Percentiles rank a stretch among this genome's conserved stretches.
Conservation (phyloP, 495 filamentous ascomycete genomes). For the Talaromyces borbonicus region DNA sequence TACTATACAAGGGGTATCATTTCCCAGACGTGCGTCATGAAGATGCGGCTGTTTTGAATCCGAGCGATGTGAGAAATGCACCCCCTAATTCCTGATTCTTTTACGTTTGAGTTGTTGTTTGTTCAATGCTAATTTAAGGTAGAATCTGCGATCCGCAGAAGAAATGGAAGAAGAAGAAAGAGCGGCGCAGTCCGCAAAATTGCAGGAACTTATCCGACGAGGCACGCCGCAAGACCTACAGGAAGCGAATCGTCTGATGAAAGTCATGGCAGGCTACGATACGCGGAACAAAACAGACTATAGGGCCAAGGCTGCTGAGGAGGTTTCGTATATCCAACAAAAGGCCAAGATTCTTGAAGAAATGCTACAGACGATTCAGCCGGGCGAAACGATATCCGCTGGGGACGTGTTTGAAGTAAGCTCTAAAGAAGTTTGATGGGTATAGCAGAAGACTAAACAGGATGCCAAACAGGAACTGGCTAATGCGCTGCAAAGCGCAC, state of each 20-base stretch:
- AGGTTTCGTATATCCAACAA: conserved; percentile 82
- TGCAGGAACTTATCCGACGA: conserved; percentile 90
- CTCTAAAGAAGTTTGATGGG: not conserved
- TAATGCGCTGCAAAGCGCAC: conserved; percentile 82
- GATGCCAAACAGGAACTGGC: conserved; percentile 83
- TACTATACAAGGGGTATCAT: conserved; percentile 92
- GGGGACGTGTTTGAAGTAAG: conserved; percentile 85
- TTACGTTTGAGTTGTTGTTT: no score
- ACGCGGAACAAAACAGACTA: conserved; percentile 94
- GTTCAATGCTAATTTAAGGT: conserved; percentile 20
- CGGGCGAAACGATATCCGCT: conserved; percentile 72
- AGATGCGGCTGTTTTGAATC: conserved; percentile 95
- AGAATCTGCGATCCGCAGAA: conserved; percentile 93
- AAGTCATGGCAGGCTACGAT: conserved; percentile 96
- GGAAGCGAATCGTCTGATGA: conserved; percentile 95
- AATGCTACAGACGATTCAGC: conserved; percentile 73
- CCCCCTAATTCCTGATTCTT: no score
- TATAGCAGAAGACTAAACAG: no score
- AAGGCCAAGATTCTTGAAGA: conserved; percentile 91
- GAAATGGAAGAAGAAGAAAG: conserved; percentile 98
- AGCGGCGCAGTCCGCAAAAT: conserved; percentile 90
- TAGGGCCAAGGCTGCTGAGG: conserved; percentile 91
- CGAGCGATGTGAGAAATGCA: conserved; percentile 69
- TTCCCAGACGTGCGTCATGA: conserved; percentile 88
- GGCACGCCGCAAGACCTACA: conserved; percentile 87